Base-by-base conservation (phyloP, 75 land plant genomes). In the Pinus tabuliformis region DNA sequence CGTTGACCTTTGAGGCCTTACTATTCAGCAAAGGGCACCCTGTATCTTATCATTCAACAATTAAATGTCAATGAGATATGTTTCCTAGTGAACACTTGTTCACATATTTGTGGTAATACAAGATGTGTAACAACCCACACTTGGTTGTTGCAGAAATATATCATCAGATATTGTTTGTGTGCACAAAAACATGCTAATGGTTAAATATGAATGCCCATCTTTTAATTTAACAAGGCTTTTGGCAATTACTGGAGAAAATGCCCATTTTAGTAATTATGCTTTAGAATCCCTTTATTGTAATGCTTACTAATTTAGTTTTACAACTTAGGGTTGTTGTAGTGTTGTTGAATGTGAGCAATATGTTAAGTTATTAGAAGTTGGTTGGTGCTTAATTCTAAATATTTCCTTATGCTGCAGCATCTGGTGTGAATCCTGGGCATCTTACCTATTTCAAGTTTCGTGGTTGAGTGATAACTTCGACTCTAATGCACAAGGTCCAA, bases 401-500 rank as follows among this genome's bases (percentile, higher is more conserved):
- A 42, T 42, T 42, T 42, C 6, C 6, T 78, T 37, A 58, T 39
- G 54, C 76, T 87, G 76, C 93, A 93, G 92, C 89, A 36, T 90
- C 92, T 54, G 81, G 77, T 80, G 88, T 88, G 37, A 82, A 93
- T 59, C 91, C 88, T 12, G 58, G 84, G 81, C 91, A 90, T 80
- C 93, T 88, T n/a, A 77, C 84, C 1, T 90, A 90, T 73, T 93
- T 86, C 75, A 22, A 33, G 18, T 90, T 93, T 74, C 81, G 81
- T 81, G 95, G 92, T 13, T 84, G 91, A 24, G 74, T 93, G 13
- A 80, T 90, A 73, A 92, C 93, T 0, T 74, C 90, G 59, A 91
- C 91, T 3, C 66, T 93, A 76, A 88, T 90, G 95, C 89, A 90
- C 70, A 86, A 77, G 75, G 85, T 90, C 5, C 93, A 93, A 81